These are phyloP conservation scores for Pecoramyces ruminantium DNA, from an alignment of 192 early-diverging fungal species.

Conservation along the genomic window DNA sequence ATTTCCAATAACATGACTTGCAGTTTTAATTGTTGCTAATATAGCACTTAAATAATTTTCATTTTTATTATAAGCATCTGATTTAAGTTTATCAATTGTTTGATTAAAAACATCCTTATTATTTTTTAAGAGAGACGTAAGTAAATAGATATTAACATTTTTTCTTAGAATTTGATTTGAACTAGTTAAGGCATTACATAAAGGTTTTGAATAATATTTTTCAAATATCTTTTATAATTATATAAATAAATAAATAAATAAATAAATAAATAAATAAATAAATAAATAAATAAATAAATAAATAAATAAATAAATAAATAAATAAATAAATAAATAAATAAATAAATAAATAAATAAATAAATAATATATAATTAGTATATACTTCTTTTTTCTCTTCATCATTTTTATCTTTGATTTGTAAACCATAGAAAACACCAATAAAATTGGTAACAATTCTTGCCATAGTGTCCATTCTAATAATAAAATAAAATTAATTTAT, in stretches of 20 bases:
- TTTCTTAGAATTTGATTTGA: background rate
- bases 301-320: too few species aligned
- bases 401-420: background rate
- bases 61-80: background rate
- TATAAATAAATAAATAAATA: too few species aligned
- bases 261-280: too few species aligned
- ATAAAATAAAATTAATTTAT: too few species aligned
- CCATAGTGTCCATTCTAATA: background rate
- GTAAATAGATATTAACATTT: background rate
- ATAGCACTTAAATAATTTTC: background rate
- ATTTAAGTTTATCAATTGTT: background rate
- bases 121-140: background rate
- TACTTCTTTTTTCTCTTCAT: background rate
- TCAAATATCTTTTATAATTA: background rate
- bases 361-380: too few species aligned
- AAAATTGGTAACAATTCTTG: background rate
- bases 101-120: background rate
- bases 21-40: background rate
- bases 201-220: background rate
- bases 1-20: background rate
- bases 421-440: background rate
- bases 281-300: too few species aligned
- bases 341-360: too few species aligned
- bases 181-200: background rate
- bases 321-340: too few species aligned